Evolutionary conservation across 139 green algal genomes (phyloP).

Genomic region (Coelastrella sp.): DNA sequence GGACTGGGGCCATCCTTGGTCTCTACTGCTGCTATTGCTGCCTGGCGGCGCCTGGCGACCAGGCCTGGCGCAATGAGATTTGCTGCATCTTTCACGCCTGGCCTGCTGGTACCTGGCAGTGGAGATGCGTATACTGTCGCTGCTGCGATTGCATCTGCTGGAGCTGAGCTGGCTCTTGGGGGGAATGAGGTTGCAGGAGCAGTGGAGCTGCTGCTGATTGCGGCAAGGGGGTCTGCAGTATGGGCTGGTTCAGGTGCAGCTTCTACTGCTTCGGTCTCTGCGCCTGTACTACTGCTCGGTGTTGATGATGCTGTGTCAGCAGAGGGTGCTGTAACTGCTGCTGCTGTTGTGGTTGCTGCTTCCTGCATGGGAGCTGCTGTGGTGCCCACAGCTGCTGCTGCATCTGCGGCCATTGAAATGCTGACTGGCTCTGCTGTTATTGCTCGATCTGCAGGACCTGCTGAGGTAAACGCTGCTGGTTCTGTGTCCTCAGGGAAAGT

Average conservation of each 20-base stretch:
- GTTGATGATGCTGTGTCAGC: no score
- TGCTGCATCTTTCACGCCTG: not conserved
- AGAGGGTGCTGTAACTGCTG: not conserved
- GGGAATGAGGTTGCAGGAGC: no score
- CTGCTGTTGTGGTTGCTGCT: not conserved
- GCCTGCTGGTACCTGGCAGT: not conserved
- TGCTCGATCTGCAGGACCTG: no score
- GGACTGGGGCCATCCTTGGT: not conserved
- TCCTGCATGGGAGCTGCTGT: no score
- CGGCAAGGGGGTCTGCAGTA: no score
- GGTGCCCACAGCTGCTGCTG: not conserved
- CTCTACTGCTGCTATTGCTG: conserved; percentile 9
- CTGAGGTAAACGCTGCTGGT: no score
- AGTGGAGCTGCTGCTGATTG: no score
- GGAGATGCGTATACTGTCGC: not conserved
- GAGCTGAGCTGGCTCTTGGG: not conserved
- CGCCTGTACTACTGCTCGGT: not conserved
- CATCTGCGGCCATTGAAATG: not conserved
- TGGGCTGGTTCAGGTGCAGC: not conserved
- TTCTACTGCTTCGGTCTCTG: not conserved
- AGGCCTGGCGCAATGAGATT: not conserved
- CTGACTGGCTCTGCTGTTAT: no score
- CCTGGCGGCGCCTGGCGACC: not conserved
- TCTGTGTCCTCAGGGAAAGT: no score
- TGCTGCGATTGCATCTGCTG: conserved; percentile 36